Base-by-base conservation (phyloP, 345 rosid genomes). In the Ricinus communis region DNA sequence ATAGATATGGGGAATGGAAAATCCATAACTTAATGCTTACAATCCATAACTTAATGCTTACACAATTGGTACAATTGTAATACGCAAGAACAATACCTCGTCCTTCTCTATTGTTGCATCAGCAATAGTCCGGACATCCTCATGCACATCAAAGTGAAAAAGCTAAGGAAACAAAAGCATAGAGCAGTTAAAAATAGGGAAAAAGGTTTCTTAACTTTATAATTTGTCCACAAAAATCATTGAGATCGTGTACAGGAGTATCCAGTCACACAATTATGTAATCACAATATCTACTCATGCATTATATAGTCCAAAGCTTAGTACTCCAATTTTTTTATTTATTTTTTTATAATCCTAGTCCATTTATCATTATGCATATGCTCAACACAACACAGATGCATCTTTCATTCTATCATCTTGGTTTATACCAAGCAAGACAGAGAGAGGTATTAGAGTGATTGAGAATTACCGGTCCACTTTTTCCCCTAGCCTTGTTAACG, bases 41-140 rank as follows among this genome's bases (percentile, higher is more conserved):
- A n/a, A n/a, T n/a, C n/a, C n/a, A n/a, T 19, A 38, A 41, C n/a
- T 24, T 24, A 40, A 74, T 13, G 18, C 49, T 19, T 24, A 70
- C 61, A 70, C 53, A 49, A 5, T 19, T 45, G 0, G 19, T 45
- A 45, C 19, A 38, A n/a, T 9, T 25, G 40, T 60, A 27, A 24
- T 19, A 28, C 25, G 51, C 0, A 46, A 27, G 25, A 69, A 67
- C 27, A 21, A 12, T 80, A 88, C 99, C 94, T 96, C 99, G 53
- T 93, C 99, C 81, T 96, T 96, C 80, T 96, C 99, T 51, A 91
- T 87, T 11, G 95, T 96, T 70, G 98, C 99, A 87, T 96, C 97
- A 12, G 98, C 99, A 49, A 84, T 93, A 47, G 96, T 93, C 59
- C 97, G 80, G 65, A 93, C 98, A 82, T 96, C 99, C 81, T 96